Evolutionary conservation across 495 filamentous ascomycete genomes (phyloP), one percentile per base, ranked within the genome.

Genomic region (Geoglossum glabrum): DNA sequence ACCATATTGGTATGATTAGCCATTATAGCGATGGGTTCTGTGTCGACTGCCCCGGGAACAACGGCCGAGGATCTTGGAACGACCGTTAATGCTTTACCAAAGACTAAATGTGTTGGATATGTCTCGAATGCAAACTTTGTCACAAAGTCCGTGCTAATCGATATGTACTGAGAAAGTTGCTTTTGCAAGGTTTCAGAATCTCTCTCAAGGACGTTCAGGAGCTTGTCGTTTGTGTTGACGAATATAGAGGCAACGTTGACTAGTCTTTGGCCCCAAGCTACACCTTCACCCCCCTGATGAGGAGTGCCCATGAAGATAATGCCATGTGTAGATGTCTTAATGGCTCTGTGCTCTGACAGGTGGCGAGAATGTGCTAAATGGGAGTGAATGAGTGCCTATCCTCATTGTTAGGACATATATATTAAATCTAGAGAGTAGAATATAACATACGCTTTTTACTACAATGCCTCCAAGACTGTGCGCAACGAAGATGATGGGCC

Each of bases 251-350:
- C 10, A 78, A 72, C 1, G 83, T 86, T 34, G 31, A 34, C 31
- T 34, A 34, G 31, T 34, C 31, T 34, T 34, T 34, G 72, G 2
- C 84, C 87, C 85, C 86, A 90, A 68, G 79, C 78, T 9, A 87
- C 87, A 13, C 84, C 64, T 61, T 86, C 82, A 3, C 85, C 79
- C 0, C 87, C 87, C 45, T 78, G 81, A 64, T 94, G 87, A 13
- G 87, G 87, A 17, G 87, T 94, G 19, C 87, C 87, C 33, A 94
- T 74, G 64, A 94, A 94, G 27, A 94, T 74, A 31, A 92, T 81
- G 21, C 84, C 87, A 58, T 85, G 92, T 0, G 87, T 90, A 2
- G 86, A 88, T 11, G 89, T 81, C 61, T 79, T 87, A 28, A 94
- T 80, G 5, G 85, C 86, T 27, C 87, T 79, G 6, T 84, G 73